These are phyloP conservation scores for Tetraselmis striata DNA, from an alignment of 139 green algal genomes.

Conservation along the genomic window DNA sequence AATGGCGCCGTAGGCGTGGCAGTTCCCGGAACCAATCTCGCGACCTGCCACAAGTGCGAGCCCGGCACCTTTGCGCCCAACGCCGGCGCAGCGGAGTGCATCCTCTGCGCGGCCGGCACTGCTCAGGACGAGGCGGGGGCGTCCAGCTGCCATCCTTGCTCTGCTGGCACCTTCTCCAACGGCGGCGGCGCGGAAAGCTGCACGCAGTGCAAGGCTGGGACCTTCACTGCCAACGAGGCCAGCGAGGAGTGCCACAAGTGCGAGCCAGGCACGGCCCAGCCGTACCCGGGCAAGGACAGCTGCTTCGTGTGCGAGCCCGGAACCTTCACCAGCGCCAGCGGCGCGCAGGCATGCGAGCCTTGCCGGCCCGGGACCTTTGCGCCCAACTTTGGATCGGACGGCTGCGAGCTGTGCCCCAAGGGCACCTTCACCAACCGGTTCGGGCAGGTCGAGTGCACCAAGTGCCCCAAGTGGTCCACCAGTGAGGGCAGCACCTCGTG, in stretches of 20 bases:
- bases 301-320: constrained; percentile 18
- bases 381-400: not conserved
- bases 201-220: constrained; percentile 22
- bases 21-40: constrained; percentile 2
- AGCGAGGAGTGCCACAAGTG: constrained; percentile 11
- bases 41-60: constrained; percentile 12
- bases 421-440: constrained; percentile 15
- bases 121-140: constrained; percentile 13
- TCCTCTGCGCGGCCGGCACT: constrained; percentile 16
- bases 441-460: constrained; percentile 9
- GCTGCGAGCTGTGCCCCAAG: constrained; percentile 16
- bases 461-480: not conserved
- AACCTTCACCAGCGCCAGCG: constrained; percentile 12
- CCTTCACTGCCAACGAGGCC: constrained; percentile 11
- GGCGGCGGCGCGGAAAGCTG: constrained; percentile 7
- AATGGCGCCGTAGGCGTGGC: constrained; percentile 16
- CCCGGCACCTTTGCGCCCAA: constrained; percentile 15
- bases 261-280: constrained; percentile 10
- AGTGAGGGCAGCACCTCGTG: not conserved
- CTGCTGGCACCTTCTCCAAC: constrained; percentile 16
- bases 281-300: not conserved
- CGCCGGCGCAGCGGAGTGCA: constrained; percentile 3
- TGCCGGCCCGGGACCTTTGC: constrained; percentile 13
- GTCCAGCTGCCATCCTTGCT: constrained; percentile 7
- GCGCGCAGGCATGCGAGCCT: constrained; percentile 10